phyloP scores from a whole-genome alignment of 768 basidiomycete genomes.

The Podaxis sp. region DNA sequence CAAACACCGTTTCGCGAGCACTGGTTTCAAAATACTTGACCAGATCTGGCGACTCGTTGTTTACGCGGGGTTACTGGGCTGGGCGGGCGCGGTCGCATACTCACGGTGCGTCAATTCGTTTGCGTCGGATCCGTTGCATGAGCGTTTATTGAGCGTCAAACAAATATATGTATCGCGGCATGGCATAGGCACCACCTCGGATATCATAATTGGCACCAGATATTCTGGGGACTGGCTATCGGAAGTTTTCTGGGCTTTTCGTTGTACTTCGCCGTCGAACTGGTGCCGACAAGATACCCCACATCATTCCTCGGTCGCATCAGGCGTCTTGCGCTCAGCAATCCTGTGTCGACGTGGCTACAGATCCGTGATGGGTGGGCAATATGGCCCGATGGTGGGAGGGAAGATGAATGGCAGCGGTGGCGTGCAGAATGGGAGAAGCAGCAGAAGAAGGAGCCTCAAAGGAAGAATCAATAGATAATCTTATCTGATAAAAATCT shows the following conservation, averaged over 20 bases:
- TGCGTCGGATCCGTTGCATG: neutral
- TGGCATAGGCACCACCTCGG: constrained; percentile 57
- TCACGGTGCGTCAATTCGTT: constrained; percentile 52
- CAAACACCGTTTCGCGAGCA: constrained; percentile 61
- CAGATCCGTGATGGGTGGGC: constrained; percentile 81
- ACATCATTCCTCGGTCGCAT: constrained; percentile 48
- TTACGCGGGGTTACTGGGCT: constrained; percentile 48
- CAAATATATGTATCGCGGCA: neutral
- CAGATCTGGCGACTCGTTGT: constrained; percentile 42
- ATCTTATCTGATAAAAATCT: neutral
- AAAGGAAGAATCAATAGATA: neutral
- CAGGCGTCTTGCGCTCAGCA: constrained; percentile 48
- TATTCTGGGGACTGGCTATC: constrained; percentile 71
- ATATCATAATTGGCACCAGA: constrained; percentile 74
- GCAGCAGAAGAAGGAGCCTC: constrained; percentile 19
- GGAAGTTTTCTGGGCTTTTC: constrained; percentile 52
- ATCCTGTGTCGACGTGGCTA: constrained; percentile 62
- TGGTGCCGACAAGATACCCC: constrained; percentile 55
- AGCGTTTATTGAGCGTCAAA: neutral
- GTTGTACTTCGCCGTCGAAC: constrained; percentile 56
- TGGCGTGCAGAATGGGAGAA: constrained; percentile 65
- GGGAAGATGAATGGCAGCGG: constrained; percentile 63
- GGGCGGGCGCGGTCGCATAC: constrained; percentile 71
- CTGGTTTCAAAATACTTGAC: constrained; percentile 52
- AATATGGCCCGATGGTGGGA: constrained; percentile 77